Evolutionary conservation across 352 stramenopile genomes (phyloP), one percentile per base, ranked within the genome.

Genomic region (Blastocystis sp.): DNA sequence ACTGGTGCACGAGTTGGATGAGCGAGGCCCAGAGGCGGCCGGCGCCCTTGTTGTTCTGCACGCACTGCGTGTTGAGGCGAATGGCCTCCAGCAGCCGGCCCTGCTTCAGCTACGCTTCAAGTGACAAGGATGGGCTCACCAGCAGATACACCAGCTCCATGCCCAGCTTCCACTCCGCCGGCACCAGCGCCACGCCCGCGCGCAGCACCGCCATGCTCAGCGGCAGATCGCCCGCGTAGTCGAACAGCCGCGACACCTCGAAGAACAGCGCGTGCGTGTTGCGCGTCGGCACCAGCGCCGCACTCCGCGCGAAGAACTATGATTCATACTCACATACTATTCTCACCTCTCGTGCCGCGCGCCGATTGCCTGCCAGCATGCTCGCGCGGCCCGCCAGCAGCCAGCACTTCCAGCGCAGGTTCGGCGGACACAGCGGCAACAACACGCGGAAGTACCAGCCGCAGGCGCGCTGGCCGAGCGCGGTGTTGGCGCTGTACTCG

Each of bases 161-260:
- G 52, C 64, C 64, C n/a, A 81, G 53, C 28, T 81, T 81, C 71
- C 71, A 81, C 43, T 81, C 71, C 1, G 4, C 66, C 19, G 41
- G 71, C 64, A 41, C 38, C 28, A 21, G 60, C n/a, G 10, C 11
- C 14, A 52, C 21, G n/a, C 53, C 3, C 21, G 41, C 41, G 19
- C 64, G 60, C 45, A 74, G n/a, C 41, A 10, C 64, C 17, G 19
- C 38, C 34, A 40, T 17, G 1, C n/a, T 52, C 14, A 9, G 23
- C 4, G 10, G 23, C 17, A 53, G 21, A 45, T 40, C 64, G n/a
- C n/a, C 52, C 41, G 52, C 9, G n/a, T 53, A 74, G 2, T 74
- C 64, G 28, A 74, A 19, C 41, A 53, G 45, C 0, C 64, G 28
- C 2, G 66, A 67, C 56, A 66, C 71, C 17, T 66, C 34, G 3